Percentiles rank a stretch among this genome's conserved stretches.
phyloP scores from a whole-genome alignment of 2,329 filamentous ascomycete genomes.

The Xylaria hypoxylon region DNA sequence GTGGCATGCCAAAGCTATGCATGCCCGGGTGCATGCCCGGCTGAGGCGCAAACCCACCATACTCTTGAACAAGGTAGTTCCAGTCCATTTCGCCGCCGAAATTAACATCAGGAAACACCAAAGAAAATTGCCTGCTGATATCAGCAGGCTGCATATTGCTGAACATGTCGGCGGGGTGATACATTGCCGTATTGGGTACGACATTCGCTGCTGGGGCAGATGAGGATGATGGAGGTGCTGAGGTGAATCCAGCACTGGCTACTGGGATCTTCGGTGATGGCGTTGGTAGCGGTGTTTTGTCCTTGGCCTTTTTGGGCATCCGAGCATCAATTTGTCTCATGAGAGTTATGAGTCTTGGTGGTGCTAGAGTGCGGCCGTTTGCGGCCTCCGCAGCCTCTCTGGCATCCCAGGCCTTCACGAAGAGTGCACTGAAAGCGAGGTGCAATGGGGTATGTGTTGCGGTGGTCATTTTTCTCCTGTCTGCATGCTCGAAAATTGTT shows the following conservation, averaged over 20 bases:
- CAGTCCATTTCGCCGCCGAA: constrained; percentile 52
- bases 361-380: constrained; percentile 56
- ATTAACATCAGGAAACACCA: constrained; percentile 49
- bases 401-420: constrained; percentile 73
- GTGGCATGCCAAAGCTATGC: constrained; percentile 29
- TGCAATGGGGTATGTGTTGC: constrained; percentile 68
- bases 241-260: constrained; percentile 39
- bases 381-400: constrained; percentile 61
- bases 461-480: constrained; percentile 61
- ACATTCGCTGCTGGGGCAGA: constrained; percentile 26
- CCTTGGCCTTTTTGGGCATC: constrained; percentile 51
- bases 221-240: constrained; percentile 38
- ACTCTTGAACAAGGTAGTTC: constrained; percentile 50
- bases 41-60: constrained; percentile 45
- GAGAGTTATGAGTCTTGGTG: constrained; percentile 61
- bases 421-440: constrained; percentile 66
- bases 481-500: constrained; percentile 66
- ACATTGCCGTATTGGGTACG: constrained; percentile 41
- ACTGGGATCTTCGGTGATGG: constrained; percentile 47
- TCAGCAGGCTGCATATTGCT: constrained; percentile 43
- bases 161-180: constrained; percentile 44
- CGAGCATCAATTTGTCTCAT: constrained; percentile 58
- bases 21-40: constrained; percentile 42
- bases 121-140: constrained; percentile 47
- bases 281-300: constrained; percentile 48